Base-by-base conservation (phyloP, 2,329 filamentous ascomycete species). In the Talaromyces piceae region DNA sequence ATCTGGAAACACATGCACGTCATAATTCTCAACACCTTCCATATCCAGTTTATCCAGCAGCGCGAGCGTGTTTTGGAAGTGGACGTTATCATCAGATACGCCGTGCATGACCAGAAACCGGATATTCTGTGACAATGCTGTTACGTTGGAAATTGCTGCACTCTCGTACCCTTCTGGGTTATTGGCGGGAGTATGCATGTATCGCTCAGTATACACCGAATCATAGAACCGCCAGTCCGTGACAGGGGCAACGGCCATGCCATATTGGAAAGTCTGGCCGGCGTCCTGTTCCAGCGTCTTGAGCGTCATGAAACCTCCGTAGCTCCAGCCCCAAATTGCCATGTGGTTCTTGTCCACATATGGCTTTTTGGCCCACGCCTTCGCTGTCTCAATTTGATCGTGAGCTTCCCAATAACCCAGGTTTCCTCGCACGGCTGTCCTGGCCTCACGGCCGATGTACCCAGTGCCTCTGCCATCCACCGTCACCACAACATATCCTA, bases 251-350 rank as follows among this genome's bases (percentile, higher is more conserved):
- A 98, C 94, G 5, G 94, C 90, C 87, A 98, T 95, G 59, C 93
- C 94, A 67, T 98, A 98, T 57, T 84, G 84, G 74, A 96, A 98
- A 0, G 91, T 97, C 63, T 82, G 68, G 4, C 94, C 93, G 7
- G 82, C 91, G 65, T 98, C 93, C 55, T 82, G 80, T 74, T 98
- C 93, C 11, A 98, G 82, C 1, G 89, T 93, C 75, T 98, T 98
- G 62, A 98, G 79, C 5, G 93, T 88, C 76, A 88, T 87, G 75
- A 95, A 98, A 9, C 93, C 93, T 52, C 93, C 93, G 64, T 93
- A 98, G 56, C 88, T 95, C 93, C 93, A 98, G 45, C 93, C 93
- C 93, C 93, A 98, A 64, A 98, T 95, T 18, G 90, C 91, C 59
- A 98, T 81, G 50, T 87, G 82, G 5, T 82, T 77, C 23, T 80